A percentile compares a stretch with the other conserved stretches of the same genome.
Evolutionary conservation across 2,329 filamentous ascomycete species (phyloP).

Genomic region (Bipolaris gigantea): DNA sequence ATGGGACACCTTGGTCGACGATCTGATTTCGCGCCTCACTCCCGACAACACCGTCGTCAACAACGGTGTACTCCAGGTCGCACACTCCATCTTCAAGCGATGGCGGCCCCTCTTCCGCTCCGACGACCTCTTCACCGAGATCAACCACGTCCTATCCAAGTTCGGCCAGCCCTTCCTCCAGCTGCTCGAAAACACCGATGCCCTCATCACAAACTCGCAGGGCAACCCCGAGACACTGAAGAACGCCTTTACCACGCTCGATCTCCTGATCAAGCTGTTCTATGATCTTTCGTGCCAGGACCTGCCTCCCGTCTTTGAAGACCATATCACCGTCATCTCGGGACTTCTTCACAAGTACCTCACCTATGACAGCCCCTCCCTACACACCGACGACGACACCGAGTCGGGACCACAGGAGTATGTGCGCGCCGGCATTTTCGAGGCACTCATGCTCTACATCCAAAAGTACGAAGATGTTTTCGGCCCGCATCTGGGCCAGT

Average conservation of each 20-base stretch:
- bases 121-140: conserved; percentile 89
- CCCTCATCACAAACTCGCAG: conserved; percentile 71
- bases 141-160: conserved; percentile 88
- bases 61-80: conserved; percentile 92
- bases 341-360: conserved; percentile 89
- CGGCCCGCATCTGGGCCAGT: conserved; percentile 74
- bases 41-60: conserved; percentile 81
- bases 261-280: conserved; percentile 86
- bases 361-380: conserved; percentile 78
- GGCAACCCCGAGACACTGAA: conserved; percentile 74
- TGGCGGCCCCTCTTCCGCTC: conserved; percentile 95
- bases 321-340: conserved; percentile 77
- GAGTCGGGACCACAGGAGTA: conserved; percentile 83
- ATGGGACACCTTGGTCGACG: conserved; percentile 94
- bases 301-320: conserved; percentile 90
- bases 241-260: conserved; percentile 80
- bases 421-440: conserved; percentile 91
- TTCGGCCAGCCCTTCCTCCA: conserved; percentile 84
- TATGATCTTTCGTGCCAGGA: conserved; percentile 98
- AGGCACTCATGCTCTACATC: conserved; percentile 84
- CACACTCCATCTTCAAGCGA: conserved; percentile 95
- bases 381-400: conserved; percentile 84
- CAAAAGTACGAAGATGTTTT: conserved; percentile 97
- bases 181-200: conserved; percentile 73
- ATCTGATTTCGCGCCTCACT: conserved; percentile 86